A percentile compares a stretch with the other conserved stretches of the same genome.
Conservation (phyloP, 2,329 filamentous ascomycete species). For the Monosporascus sp. region DNA sequence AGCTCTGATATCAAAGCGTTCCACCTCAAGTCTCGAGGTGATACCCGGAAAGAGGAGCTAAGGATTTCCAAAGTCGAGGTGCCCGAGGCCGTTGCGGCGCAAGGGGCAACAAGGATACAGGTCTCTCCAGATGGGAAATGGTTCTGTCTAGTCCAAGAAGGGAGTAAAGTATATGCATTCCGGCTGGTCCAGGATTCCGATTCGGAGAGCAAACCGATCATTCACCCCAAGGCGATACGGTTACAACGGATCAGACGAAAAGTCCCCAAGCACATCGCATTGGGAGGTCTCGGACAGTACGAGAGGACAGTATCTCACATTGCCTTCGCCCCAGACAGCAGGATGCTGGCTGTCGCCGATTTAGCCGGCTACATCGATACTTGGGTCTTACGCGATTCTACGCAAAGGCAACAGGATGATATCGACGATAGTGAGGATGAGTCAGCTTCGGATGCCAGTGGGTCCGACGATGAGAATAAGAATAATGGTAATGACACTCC, state of each 20-base stretch:
- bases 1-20: constrained; percentile 72
- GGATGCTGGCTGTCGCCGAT: constrained; percentile 73
- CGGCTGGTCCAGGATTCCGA: constrained; percentile 33
- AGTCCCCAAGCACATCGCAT: constrained; percentile 47
- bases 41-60: constrained; percentile 52
- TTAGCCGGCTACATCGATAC: constrained; percentile 81
- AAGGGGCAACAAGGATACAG: constrained; percentile 63
- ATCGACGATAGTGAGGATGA: constrained; percentile 25
- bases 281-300: constrained; percentile 69
- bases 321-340: constrained; percentile 75
- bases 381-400: constrained; percentile 65
- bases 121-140: constrained; percentile 67
- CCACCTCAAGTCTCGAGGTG: constrained; percentile 50
- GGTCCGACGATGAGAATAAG: constrained; percentile 34
- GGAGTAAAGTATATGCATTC: constrained; percentile 51
- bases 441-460: constrained; percentile 32
- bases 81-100: constrained; percentile 47
- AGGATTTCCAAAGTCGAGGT: constrained; percentile 66
- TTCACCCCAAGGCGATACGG: constrained; percentile 40
- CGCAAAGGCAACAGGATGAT: constrained; percentile 27
- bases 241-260: constrained; percentile 48
- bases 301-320: constrained; percentile 68
- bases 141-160: constrained; percentile 60
- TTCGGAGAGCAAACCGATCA: constrained; percentile 30
- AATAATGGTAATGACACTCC: constrained; percentile 38